phyloP scores from a whole-genome alignment of 2,329 filamentous ascomycete species.

The Chaetothyriales sp. region DNA sequence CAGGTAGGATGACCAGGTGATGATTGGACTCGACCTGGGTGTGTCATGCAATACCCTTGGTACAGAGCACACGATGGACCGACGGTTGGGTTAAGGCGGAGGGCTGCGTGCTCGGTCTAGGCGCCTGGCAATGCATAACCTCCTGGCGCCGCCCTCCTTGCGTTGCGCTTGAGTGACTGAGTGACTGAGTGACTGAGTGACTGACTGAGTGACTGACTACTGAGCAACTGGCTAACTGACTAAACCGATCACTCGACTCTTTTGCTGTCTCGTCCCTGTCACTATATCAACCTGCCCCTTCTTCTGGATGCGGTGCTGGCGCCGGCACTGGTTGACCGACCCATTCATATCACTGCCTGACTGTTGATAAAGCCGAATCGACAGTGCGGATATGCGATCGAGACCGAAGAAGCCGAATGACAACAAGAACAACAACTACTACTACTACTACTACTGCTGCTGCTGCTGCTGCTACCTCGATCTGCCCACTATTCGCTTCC shows the following conservation, averaged over 20 bases:
- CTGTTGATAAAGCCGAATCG: neutral
- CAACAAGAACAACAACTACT: neutral
- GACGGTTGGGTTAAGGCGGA: neutral
- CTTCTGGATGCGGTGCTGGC: conserved; percentile 6
- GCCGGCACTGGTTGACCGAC: conserved; percentile 12
- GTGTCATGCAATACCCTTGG: no score
- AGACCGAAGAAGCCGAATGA: neutral
- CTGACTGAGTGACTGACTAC: no score
- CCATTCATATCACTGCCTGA: conserved; percentile 2
- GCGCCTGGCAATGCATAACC: no score
- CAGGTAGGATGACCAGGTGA: neutral
- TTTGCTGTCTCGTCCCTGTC: neutral
- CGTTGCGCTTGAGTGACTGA: no score
- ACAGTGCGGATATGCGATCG: neutral
- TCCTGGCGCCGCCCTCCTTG: no score
- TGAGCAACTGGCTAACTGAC: no score
- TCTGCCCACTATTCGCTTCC: neutral
- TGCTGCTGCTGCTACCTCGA: neutral
- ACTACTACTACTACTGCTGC: no score
- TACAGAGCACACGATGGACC: no score
- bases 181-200: no score
- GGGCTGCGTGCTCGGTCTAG: neutral
- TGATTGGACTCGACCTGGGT: neutral
- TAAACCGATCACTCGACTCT: conserved; percentile 8
- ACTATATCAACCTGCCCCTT: conserved; percentile 1